These are phyloP conservation scores for Ophiobolus disseminans DNA, from an alignment of 2,329 filamentous ascomycete genomes.

Conservation along the genomic window DNA sequence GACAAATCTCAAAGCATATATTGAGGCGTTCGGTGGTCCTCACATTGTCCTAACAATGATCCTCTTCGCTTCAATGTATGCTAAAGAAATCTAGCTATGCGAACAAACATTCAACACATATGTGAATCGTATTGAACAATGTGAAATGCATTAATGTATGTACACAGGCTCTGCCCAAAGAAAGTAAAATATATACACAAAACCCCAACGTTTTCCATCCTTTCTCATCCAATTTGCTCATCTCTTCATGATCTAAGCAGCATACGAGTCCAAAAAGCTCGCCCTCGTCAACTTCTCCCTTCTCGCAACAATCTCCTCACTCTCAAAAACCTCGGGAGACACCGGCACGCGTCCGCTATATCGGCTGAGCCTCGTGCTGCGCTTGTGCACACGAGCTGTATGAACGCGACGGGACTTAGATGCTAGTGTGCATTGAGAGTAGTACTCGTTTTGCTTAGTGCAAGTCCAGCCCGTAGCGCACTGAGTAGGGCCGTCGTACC, in stretches of 20 bases:
- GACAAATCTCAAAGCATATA: too few species aligned
- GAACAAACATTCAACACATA: too few species aligned
- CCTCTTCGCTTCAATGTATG: too few species aligned
- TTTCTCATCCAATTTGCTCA: too few species aligned
- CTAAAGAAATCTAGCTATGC: too few species aligned
- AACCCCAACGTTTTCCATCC: neutral
- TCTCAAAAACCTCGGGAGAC: neutral
- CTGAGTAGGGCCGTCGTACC: slow-evolving; percentile 48
- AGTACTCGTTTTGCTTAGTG: slow-evolving; percentile 51
- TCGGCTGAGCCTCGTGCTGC: neutral
- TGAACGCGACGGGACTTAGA: neutral
- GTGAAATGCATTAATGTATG: too few species aligned
- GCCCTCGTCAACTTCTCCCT: neutral
- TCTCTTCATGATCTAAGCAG: neutral
- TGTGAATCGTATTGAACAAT: too few species aligned
- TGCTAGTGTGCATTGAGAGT: slow-evolving; percentile 49
- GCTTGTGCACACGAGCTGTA: neutral
- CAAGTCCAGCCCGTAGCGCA: slow-evolving; percentile 52
- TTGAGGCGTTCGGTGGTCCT: too few species aligned
- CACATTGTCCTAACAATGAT: too few species aligned
- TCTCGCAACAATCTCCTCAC: neutral
- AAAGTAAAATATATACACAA: too few species aligned
- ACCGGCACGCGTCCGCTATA: neutral
- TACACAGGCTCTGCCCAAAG: too few species aligned
- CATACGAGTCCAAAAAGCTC: neutral